Evolutionary conservation across 768 basidiomycete genomes (phyloP).

Genomic region (Tephrocybe sp.): DNA sequence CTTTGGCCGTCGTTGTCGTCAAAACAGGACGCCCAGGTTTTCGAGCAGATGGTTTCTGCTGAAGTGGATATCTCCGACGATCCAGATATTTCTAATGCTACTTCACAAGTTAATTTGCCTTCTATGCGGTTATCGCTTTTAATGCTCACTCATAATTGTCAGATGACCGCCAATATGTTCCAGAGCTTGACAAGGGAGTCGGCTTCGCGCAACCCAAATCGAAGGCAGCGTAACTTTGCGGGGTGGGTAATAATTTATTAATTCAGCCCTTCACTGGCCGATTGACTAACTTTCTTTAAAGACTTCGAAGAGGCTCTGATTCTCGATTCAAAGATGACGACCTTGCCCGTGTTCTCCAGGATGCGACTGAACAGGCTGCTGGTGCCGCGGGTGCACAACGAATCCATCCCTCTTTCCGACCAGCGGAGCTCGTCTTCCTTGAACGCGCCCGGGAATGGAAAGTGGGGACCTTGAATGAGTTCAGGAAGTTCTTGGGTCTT

Average conservation of each 20-base stretch:
- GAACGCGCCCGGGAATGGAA: conserved; percentile 16
- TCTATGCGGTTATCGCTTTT: no score
- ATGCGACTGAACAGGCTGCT: conserved; percentile 20
- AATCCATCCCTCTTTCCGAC: conserved; percentile 2
- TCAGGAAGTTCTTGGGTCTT: conserved; percentile 19
- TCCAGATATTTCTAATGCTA: neutral
- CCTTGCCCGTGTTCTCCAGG: conserved; percentile 17
- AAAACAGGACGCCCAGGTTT: conserved; percentile 5
- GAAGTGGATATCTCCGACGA: neutral
- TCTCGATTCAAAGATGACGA: conserved; percentile 23
- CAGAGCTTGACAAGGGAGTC: neutral
- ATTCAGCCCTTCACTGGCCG: neutral
- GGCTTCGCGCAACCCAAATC: conserved; percentile 7
- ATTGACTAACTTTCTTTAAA: conserved; percentile 4
- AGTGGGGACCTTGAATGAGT: conserved; percentile 21
- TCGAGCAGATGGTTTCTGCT: neutral
- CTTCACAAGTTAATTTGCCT: neutral
- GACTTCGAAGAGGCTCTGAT: conserved; percentile 15
- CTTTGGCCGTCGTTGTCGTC: conserved; percentile 9
- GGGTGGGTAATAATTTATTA: conserved; percentile 9
- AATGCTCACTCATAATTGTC: neutral
- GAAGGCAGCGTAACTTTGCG: conserved; percentile 14
- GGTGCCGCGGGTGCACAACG: conserved; percentile 7
- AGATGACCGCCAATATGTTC: conserved; percentile 4
- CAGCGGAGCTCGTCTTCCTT: conserved; percentile 8